phyloP scores from a whole-genome alignment of 2,329 filamentous ascomycete genomes.

The Aureobasidium sp. region DNA sequence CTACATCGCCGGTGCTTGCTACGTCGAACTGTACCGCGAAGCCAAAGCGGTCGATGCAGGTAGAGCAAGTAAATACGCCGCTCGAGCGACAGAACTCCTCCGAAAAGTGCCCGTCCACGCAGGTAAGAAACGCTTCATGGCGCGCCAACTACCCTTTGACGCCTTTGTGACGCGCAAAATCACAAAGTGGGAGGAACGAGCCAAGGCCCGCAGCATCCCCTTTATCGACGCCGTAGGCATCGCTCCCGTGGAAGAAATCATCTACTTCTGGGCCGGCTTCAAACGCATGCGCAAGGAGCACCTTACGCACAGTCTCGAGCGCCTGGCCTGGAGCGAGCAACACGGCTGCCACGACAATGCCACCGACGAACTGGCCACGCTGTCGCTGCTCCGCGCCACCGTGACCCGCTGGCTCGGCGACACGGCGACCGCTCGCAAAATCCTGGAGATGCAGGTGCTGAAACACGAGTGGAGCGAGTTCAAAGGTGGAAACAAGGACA shows the following conservation, averaged over 20 bases:
- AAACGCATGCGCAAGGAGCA: constrained; percentile 66
- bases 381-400: constrained; percentile 57
- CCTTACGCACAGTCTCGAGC: constrained; percentile 47
- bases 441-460: constrained; percentile 56
- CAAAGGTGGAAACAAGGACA: constrained; percentile 55
- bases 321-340: constrained; percentile 39
- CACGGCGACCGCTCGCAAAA: constrained; percentile 48
- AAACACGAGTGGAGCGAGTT: constrained; percentile 45
- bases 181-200: constrained; percentile 75
- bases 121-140: constrained; percentile 85
- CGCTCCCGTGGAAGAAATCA: constrained; percentile 80
- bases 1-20: constrained; percentile 71
- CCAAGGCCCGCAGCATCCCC: constrained; percentile 55
- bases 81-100: constrained; percentile 57
- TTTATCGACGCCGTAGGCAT: constrained; percentile 74
- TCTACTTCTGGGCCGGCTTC: constrained; percentile 84
- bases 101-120: constrained; percentile 62
- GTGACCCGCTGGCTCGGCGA: constrained; percentile 55
- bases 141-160: constrained; percentile 81
- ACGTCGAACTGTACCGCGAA: constrained; percentile 73
- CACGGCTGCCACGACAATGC: constrained; percentile 49
- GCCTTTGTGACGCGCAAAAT: constrained; percentile 76
- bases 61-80: constrained; percentile 26
- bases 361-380: constrained; percentile 54
- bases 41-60: constrained; percentile 34